phyloP scores from a whole-genome alignment of 176 grass and related monocot genomes.

The Oryza longistaminata region DNA sequence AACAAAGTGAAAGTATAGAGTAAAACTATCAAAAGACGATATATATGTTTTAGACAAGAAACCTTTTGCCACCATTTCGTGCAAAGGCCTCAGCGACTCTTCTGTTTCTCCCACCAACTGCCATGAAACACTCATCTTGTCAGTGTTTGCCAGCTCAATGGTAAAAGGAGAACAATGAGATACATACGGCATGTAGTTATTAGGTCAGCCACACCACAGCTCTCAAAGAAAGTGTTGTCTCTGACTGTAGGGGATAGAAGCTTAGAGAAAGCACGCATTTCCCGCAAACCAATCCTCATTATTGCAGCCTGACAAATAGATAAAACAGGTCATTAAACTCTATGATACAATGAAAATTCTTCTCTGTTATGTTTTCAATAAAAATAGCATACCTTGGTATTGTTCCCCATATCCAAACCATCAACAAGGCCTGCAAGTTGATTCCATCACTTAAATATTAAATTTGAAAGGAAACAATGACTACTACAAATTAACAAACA shows the following conservation, averaged over 20 bases:
- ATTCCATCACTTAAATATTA: conserved; percentile 8
- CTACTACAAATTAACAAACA: not conserved
- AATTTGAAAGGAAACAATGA: conserved; percentile 31
- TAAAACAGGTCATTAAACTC: not conserved
- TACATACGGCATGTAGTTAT: conserved; percentile 93
- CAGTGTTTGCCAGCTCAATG: conserved; percentile 8
- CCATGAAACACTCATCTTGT: conserved; percentile 34
- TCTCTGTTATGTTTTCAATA: not conserved
- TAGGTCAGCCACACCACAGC: conserved; percentile 92
- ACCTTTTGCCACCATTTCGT: conserved; percentile 86
- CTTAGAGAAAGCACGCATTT: conserved; percentile 92
- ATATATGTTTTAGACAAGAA: conserved; percentile 36
- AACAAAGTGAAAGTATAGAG: not conserved
- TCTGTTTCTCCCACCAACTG: conserved; percentile 93
- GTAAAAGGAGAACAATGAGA: conserved; percentile 19
- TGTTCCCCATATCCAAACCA: conserved; percentile 97
- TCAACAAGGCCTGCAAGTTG: conserved; percentile 80
- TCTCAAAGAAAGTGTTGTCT: conserved; percentile 97
- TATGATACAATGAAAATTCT: not conserved
- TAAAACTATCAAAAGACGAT: not conserved
- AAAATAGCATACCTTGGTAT: conserved; percentile 73
- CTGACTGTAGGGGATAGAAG: conserved; percentile 83
- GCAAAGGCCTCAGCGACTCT: conserved; percentile 95
- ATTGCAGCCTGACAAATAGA: conserved; percentile 70
- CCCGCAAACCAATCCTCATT: conserved; percentile 91